A percentile compares a stretch with the other conserved stretches of the same genome.
Evolutionary conservation across 306 rosid species (phyloP).

Genomic region (Sicyos baderoa): DNA sequence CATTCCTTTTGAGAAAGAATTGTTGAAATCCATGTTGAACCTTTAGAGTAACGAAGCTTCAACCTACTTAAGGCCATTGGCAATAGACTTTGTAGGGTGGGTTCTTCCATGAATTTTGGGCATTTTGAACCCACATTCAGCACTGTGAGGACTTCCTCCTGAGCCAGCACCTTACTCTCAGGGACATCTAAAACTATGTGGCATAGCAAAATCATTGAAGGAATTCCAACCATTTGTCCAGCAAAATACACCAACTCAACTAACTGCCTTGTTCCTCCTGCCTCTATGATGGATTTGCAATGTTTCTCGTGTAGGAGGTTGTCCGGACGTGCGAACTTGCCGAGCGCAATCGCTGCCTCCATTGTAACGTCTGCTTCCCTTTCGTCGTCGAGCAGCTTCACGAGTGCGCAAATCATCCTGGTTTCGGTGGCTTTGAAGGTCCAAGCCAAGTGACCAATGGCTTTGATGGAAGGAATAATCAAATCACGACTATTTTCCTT

Average conservation of each 20-base stretch:
- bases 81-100: slow-evolving; percentile 27
- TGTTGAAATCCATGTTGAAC: slow-evolving; percentile 51
- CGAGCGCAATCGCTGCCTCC: slow-evolving; percentile 49
- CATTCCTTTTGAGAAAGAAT: slow-evolving; percentile 5
- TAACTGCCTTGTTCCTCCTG: slow-evolving; percentile 59
- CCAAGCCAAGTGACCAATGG: slow-evolving; percentile 60
- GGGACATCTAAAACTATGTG: slow-evolving; percentile 55
- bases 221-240: slow-evolving; percentile 50
- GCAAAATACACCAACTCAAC: slow-evolving; percentile 60
- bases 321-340: slow-evolving; percentile 55
- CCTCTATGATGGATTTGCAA: slow-evolving; percentile 59
- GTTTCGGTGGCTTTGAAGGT: slow-evolving; percentile 67
- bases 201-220: slow-evolving; percentile 48
- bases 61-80: slow-evolving; percentile 68
- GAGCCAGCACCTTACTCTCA: slow-evolving; percentile 54
- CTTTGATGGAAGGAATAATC: slow-evolving; percentile 38
- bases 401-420: slow-evolving; percentile 44
- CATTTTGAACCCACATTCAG: slow-evolving; percentile 67
- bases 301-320: slow-evolving; percentile 61
- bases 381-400: slow-evolving; percentile 60
- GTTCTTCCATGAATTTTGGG: slow-evolving; percentile 32
- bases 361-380: slow-evolving; percentile 31
- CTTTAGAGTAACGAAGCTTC: slow-evolving; percentile 77
- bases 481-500: slow-evolving; percentile 35
- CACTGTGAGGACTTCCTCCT: slow-evolving; percentile 66